phyloP scores from a whole-genome alignment of 2,329 filamentous ascomycete genomes.

The Emmonsia crescens region DNA sequence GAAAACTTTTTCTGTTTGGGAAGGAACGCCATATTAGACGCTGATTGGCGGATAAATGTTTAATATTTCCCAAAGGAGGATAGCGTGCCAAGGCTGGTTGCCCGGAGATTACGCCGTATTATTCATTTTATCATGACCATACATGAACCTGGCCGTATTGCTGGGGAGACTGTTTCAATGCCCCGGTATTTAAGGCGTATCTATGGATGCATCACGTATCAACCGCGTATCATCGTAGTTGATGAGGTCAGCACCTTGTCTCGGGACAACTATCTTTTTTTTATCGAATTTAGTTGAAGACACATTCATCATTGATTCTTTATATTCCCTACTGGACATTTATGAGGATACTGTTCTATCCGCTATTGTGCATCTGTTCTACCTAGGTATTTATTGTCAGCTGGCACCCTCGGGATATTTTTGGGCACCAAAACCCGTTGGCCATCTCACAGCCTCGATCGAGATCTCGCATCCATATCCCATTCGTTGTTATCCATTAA shows the following conservation, averaged over 20 bases:
- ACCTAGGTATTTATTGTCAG: background rate
- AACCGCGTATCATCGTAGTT: background rate
- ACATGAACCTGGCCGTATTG: background rate
- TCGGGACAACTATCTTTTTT: background rate
- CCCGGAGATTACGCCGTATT: slow-evolving; percentile 4
- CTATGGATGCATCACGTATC: background rate
- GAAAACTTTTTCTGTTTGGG: background rate
- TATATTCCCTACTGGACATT: background rate
- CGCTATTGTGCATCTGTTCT: background rate
- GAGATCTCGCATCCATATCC: background rate
- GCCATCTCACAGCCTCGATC: slow-evolving; percentile 1
- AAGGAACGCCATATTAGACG: too few species aligned
- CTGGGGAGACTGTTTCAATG: too few species aligned
- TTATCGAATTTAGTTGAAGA: background rate
- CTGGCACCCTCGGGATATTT: background rate
- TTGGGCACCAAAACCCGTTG: background rate
- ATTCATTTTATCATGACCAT: background rate
- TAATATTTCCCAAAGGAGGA: background rate
- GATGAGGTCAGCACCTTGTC: background rate
- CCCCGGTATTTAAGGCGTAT: background rate
- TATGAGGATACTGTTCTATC: background rate
- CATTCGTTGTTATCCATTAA: background rate
- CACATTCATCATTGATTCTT: background rate
- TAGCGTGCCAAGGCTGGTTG: background rate
- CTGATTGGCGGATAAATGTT: background rate